These are phyloP conservation scores for Zalaria obscura DNA, from an alignment of 2,329 filamentous ascomycete genomes.

Conservation along the genomic window DNA sequence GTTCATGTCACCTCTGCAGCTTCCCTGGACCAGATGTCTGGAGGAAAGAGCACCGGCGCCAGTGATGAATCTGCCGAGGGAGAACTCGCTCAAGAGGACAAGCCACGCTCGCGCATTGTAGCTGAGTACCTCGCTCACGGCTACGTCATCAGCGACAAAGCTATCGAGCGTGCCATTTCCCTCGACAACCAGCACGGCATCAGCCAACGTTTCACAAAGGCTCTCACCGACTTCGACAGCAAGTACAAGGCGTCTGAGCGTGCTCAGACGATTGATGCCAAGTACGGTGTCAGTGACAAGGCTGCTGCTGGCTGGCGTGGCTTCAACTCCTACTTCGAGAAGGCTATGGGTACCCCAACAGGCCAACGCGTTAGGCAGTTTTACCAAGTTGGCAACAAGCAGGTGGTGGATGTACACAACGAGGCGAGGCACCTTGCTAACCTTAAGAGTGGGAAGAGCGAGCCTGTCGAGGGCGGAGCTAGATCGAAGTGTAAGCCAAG, in stretches of 20 bases:
- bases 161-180: slow-evolving; percentile 70
- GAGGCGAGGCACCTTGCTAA: slow-evolving; percentile 83
- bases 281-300: slow-evolving; percentile 66
- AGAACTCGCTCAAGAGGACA: slow-evolving; percentile 86
- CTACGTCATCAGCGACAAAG: slow-evolving; percentile 66
- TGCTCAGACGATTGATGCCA: slow-evolving; percentile 69
- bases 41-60: slow-evolving; percentile 42
- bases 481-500: slow-evolving; percentile 23
- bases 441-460: slow-evolving; percentile 56
- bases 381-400: slow-evolving; percentile 71
- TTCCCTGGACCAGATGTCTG: slow-evolving; percentile 48
- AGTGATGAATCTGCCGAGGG: slow-evolving; percentile 41
- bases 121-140: slow-evolving; percentile 95
- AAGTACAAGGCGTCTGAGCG: slow-evolving; percentile 83
- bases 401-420: slow-evolving; percentile 84
- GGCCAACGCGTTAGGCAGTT: slow-evolving; percentile 80
- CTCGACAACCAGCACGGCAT: slow-evolving; percentile 86
- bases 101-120: slow-evolving; percentile 82
- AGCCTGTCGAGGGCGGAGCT: slow-evolving; percentile 31
- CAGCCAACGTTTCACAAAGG: slow-evolving; percentile 61
- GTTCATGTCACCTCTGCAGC: slow-evolving; percentile 68
- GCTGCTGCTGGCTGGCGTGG: slow-evolving; percentile 54
- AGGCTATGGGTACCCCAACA: slow-evolving; percentile 73
- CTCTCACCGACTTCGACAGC: slow-evolving; percentile 62
- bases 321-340: slow-evolving; percentile 83